Evolutionary conservation across 805 yeast species (phyloP), one percentile per base, ranked within the genome.

Genomic region (Candida ulmi): DNA sequence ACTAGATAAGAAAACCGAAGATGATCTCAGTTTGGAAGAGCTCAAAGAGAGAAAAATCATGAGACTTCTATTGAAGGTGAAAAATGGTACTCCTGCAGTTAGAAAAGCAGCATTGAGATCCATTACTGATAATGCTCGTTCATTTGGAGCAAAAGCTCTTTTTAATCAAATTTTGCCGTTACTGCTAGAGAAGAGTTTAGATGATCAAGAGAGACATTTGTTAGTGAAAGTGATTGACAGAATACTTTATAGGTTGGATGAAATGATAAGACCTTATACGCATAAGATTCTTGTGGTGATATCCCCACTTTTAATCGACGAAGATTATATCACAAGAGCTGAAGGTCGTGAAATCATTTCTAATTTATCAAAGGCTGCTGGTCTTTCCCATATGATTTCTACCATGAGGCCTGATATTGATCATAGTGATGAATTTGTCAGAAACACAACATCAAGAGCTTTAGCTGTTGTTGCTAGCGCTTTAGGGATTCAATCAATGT

Each of bases 391-490:
- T 25, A 81, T 88, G 76, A 76, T 93, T n/a, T 69, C 87, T 1
- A 74, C 80, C 1, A 64, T 91, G 56, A 68, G 95, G 39, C 87
- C 93, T 0, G 95, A 88, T 58, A 73, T 93, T 33, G 95, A 84
- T 48, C 79, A 83, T 50, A 72, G 72, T 9, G 96, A 90, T 53
- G 96, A 88, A 50, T 80, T 78, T 49, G 80, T 84, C 8, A 67
- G 96, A 38, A 82, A 83, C 50, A 68, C 79, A 1, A 81, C 95
- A 0, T 76, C 96, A 0, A 67, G 91, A 40, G 76, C 88, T 1
- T 69, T 90, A 57, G 96, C 97, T 0, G 83, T 88, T 5, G 88
- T 84, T 2, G 88, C 95, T 0, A 75, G 78, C 35, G 76, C 96
- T 0, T 58, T 90, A 28, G 96, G 97, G 1, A 65, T 88, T 8